Base-by-base conservation (phyloP, 2,329 filamentous ascomycete genomes). In the Pyrenophora tritici-repentis region DNA sequence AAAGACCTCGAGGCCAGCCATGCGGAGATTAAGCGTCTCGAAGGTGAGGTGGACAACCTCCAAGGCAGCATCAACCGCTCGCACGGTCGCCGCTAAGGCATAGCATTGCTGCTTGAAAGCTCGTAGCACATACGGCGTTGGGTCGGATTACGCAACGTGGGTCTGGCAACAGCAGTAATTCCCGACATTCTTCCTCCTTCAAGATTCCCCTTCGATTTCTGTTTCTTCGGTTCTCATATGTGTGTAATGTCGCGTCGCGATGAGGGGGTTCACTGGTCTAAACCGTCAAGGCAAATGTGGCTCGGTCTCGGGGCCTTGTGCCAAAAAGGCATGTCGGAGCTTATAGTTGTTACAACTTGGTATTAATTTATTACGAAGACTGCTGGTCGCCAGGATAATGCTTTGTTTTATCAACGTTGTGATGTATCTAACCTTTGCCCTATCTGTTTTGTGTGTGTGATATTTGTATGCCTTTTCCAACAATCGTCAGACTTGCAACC, bases 1-100 rank as follows among this genome's bases (percentile, higher is more conserved):
- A 99, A 99, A 86, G 94, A 99, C 73, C 86, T 99, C 76, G 94
- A 99, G 82, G 89, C 90, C 78, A 97, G 93, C 65, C 95, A 99
- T 72, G 93, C 94, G 48, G 75, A 79, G 50, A 95, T 94, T 83
- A 94, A 94, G 84, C 85, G 89, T 75, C 83, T 95, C 67, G 94
- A 99, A 80, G 81, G 84, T 64, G 94, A 99, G 74, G 88, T 99
- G 72, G 94, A 99, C 79, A 80, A 85, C 65, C 90, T 97, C 86
- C 93, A 97, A 63, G 90, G 90, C 75, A 90, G 84, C 73, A 86
- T 91, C 72, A 89, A 90, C 73, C 89, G 92, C 81, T 95, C 90
- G 80, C 90, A 94, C 75, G 91, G 92, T 69, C 91, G 92, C 77
- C 91, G 91, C 78, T 96, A 92, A 75, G 13, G 26, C 31, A 37